Conservation (phyloP, 345 rosid genomes). For the Pugionium cornutum region DNA sequence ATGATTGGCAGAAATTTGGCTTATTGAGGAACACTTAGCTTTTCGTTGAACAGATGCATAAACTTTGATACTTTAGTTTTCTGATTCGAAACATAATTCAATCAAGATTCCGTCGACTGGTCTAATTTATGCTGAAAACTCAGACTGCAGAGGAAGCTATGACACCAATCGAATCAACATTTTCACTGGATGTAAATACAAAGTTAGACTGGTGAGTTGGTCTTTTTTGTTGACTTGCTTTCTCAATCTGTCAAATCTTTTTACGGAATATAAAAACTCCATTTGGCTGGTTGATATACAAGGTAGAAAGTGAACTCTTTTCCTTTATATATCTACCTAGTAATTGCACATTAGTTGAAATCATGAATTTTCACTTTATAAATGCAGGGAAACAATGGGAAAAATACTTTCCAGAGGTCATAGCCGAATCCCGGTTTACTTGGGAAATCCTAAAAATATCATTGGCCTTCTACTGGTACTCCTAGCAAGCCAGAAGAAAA, state of each 20-base stretch:
- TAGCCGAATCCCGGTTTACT: conserved; percentile 76
- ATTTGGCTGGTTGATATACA: not conserved
- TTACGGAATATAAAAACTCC: not conserved
- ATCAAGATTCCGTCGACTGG: conserved; percentile 16
- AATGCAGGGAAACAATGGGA: conserved; percentile 79
- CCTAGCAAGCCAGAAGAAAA: conserved; percentile 1
- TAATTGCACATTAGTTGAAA: not conserved
- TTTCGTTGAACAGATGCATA: conserved; percentile 8
- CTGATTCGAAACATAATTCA: not conserved
- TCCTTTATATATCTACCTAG: conserved; percentile 2
- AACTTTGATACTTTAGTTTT: not conserved
- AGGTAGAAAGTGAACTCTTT: not conserved
- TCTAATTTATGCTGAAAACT: conserved; percentile 21
- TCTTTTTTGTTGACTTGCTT: conserved; percentile 23
- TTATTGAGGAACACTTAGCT: conserved; percentile 1
- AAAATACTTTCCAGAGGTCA: conserved; percentile 79
- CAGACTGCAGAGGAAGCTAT: conserved; percentile 91
- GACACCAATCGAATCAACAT: conserved; percentile 88
- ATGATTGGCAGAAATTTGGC: not conserved
- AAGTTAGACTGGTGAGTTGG: conserved; percentile 72
- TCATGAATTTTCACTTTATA: conserved; percentile 25
- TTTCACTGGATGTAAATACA: conserved; percentile 76
- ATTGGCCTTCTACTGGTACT: conserved; percentile 80
- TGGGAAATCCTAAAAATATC: conserved; percentile 67
- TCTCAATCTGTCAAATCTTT: conserved; percentile 1